Evolutionary conservation across 192 early-diverging fungal genomes (phyloP).

Genomic region (Spinellus fusiger): DNA sequence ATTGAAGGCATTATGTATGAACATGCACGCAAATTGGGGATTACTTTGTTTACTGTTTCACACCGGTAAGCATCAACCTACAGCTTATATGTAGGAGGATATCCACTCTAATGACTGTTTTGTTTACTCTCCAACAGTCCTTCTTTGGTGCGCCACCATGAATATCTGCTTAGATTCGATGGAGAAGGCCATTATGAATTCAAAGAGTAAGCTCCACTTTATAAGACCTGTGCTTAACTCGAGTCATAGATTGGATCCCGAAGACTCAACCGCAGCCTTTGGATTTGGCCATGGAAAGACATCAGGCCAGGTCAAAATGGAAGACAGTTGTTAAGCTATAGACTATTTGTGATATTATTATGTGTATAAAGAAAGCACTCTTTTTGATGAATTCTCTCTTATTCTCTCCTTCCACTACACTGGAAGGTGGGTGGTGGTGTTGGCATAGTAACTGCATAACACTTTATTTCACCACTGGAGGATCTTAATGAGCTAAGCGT

Average conservation of each 20-base stretch:
- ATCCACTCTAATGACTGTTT: neutral
- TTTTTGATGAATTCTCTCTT: no score
- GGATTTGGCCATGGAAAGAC: slow-evolving; percentile 48
- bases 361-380: no score
- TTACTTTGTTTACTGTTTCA: slow-evolving; percentile 60
- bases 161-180: slow-evolving; percentile 55
- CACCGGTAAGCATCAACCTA: slow-evolving; percentile 29
- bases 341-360: no score
- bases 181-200: slow-evolving; percentile 60
- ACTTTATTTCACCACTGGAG: no score
- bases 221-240: neutral
- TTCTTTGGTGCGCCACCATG: slow-evolving; percentile 45
- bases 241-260: slow-evolving; percentile 34
- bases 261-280: slow-evolving; percentile 39
- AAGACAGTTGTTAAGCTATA: neutral
- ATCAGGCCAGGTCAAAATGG: slow-evolving; percentile 34
- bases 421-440: no score
- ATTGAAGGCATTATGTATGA: slow-evolving; percentile 73
- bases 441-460: no score
- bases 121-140: slow-evolving; percentile 5
- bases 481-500: no score
- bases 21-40: slow-evolving; percentile 48
- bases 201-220: slow-evolving; percentile 34
- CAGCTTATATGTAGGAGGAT: no score
- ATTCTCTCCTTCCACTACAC: no score